A percentile compares a stretch with the other conserved stretches of the same genome.
Conservation (phyloP, 2,329 filamentous ascomycete species). For the Curvularia verruculosa region DNA sequence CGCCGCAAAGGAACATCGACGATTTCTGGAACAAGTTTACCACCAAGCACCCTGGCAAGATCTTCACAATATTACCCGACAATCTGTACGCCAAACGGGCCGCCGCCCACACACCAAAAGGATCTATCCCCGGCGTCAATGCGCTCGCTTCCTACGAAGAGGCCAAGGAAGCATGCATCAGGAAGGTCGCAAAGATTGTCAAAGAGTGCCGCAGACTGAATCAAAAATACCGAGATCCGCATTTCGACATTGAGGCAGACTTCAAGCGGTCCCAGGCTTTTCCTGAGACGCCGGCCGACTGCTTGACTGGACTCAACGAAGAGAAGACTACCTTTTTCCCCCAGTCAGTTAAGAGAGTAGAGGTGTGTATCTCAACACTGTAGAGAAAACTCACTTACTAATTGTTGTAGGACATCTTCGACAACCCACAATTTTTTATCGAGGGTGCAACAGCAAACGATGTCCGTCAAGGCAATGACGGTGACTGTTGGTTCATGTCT, state of each 20-base stretch:
- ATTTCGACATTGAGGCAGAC: conserved; percentile 84
- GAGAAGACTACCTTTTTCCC: conserved; percentile 57
- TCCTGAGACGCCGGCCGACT: conserved; percentile 52
- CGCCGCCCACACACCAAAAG: conserved; percentile 60
- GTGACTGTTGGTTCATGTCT: conserved; percentile 87
- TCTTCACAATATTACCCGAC: conserved; percentile 72
- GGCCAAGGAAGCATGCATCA: conserved; percentile 70
- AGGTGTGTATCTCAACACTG: conserved; percentile 43
- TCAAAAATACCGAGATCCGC: conserved; percentile 83
- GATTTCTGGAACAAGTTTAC: conserved; percentile 75
- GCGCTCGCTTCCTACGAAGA: conserved; percentile 73
- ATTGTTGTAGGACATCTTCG: conserved; percentile 74
- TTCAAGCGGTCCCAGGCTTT: conserved; percentile 59
- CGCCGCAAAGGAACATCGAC: conserved; percentile 71
- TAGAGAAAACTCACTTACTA: conserved; percentile 11
- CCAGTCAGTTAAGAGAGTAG: conserved; percentile 75
- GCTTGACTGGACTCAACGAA: conserved; percentile 56
- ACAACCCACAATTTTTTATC: conserved; percentile 76
- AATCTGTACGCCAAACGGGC: conserved; percentile 69
- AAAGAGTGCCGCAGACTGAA: conserved; percentile 75
- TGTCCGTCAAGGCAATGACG: conserved; percentile 76
- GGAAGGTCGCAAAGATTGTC: conserved; percentile 64
- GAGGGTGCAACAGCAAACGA: conserved; percentile 78
- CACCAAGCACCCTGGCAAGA: conserved; percentile 73
- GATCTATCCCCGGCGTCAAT: conserved; percentile 65